Evolutionary conservation across 495 filamentous ascomycete species (phyloP).

Genomic region (Neurospora cerealis): DNA sequence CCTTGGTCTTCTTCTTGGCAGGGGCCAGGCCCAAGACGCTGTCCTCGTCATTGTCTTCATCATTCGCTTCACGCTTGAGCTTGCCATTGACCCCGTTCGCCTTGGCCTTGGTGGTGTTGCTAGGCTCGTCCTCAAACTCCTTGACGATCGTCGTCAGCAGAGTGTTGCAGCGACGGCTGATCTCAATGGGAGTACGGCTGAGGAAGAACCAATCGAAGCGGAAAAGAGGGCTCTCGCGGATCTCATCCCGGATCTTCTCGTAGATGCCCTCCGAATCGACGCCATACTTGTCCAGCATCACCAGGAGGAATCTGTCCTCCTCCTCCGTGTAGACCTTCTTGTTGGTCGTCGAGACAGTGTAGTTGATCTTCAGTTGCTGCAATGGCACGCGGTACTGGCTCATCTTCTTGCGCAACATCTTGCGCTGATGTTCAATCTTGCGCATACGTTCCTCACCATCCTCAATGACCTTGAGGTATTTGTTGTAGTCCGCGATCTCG

Average conservation of each 20-base stretch:
- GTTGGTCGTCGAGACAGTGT: conserved; percentile 97
- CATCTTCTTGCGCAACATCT: conserved; percentile 93
- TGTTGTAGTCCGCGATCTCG: conserved; percentile 78
- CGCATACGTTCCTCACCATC: conserved; percentile 81
- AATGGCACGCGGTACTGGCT: conserved; percentile 90
- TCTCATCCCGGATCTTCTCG: conserved; percentile 81
- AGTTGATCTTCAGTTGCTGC: conserved; percentile 97
- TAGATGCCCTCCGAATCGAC: conserved; percentile 77
- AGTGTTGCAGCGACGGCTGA: conserved; percentile 85
- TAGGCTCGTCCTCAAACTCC: conserved; percentile 64
- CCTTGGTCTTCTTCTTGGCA: conserved; percentile 85
- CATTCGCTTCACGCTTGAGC: conserved; percentile 60
- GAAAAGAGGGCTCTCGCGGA: conserved; percentile 90
- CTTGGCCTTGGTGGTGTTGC: conserved; percentile 30
- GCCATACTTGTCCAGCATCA: conserved; percentile 83
- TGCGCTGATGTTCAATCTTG: conserved; percentile 84
- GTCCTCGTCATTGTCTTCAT: conserved; percentile 78
- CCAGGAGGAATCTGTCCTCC: conserved; percentile 92
- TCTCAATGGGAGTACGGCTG: conserved; percentile 84
- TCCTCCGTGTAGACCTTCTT: conserved; percentile 99
- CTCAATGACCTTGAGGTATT: conserved; percentile 79
- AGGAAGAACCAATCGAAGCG: conserved; percentile 99
- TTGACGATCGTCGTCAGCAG: conserved; percentile 86
- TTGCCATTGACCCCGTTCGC: conserved; percentile 59
- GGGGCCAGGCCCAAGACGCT: conserved; percentile 62